These are phyloP conservation scores for Trapa incisa DNA, from an alignment of 345 rosid species.

Conservation along the genomic window DNA sequence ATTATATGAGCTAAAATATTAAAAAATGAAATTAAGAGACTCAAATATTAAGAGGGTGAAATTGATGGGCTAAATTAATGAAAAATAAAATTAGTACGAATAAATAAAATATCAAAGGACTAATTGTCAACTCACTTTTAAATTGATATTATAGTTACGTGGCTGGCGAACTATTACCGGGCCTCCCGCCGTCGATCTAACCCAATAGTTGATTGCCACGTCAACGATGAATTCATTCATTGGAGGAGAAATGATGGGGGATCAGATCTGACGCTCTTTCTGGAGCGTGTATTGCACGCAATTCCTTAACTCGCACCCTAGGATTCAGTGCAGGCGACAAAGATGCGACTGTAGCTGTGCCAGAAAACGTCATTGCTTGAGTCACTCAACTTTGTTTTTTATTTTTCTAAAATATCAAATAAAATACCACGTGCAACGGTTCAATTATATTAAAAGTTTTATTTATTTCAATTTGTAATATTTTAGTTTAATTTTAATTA, in stretches of 20 bases:
- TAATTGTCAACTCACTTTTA: too few species aligned
- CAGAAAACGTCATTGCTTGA: slow-evolving; percentile 11
- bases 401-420: too few species aligned
- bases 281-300: not conserved
- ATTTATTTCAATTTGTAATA: too few species aligned
- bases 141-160: not conserved
- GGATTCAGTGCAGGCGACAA: not conserved
- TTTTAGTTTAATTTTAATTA: too few species aligned
- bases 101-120: too few species aligned
- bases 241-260: not conserved
- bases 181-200: not conserved
- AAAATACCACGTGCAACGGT: too few species aligned
- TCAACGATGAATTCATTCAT: not conserved
- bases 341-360: not conserved
- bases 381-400: not conserved
- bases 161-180: not conserved
- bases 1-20: too few species aligned
- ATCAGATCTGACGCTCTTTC: not conserved
- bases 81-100: too few species aligned
- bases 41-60: too few species aligned
- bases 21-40: too few species aligned
- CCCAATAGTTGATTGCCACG: slow-evolving; percentile 18
- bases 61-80: too few species aligned
- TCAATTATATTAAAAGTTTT: too few species aligned
- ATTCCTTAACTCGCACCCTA: not conserved